Percentiles rank a stretch among this genome's conserved stretches.
Evolutionary conservation across 2,329 filamentous ascomycete genomes (phyloP).

Genomic region (Ilyonectria sp.): DNA sequence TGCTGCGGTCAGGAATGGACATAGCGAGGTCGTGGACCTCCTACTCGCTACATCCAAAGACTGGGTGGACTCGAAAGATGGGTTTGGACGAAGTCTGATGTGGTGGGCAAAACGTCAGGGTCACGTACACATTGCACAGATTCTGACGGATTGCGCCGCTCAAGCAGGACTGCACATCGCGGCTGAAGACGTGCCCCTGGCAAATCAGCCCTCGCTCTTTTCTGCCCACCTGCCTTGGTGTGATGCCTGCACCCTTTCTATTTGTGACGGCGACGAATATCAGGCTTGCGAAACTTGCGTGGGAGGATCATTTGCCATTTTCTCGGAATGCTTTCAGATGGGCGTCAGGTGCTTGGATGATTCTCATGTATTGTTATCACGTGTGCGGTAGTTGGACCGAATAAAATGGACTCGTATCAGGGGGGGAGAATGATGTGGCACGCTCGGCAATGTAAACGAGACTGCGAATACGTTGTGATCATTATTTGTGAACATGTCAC

Average conservation of each 20-base stretch:
- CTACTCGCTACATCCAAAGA: background rate
- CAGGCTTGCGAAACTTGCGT: background rate
- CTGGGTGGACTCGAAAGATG: background rate
- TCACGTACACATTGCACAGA: background rate
- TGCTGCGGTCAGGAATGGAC: background rate
- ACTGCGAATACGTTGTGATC: no score
- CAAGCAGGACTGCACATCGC: background rate
- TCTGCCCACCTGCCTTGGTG: background rate
- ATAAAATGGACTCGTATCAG: no score
- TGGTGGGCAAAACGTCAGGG: background rate
- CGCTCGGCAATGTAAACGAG: no score
- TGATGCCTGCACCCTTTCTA: background rate
- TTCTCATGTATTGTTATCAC: background rate
- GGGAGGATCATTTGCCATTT: background rate
- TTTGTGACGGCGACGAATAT: background rate
- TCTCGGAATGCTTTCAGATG: background rate
- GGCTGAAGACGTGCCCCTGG: background rate
- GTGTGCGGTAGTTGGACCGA: no score
- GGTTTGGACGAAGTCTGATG: background rate
- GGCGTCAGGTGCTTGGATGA: background rate
- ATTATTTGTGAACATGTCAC: no score
- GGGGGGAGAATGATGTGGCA: no score
- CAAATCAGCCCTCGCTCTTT: background rate
- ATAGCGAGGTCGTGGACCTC: background rate
- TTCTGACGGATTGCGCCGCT: background rate